Conservation (phyloP, 371 early-diverging fungal species). For the Gilbertella persicaria region DNA sequence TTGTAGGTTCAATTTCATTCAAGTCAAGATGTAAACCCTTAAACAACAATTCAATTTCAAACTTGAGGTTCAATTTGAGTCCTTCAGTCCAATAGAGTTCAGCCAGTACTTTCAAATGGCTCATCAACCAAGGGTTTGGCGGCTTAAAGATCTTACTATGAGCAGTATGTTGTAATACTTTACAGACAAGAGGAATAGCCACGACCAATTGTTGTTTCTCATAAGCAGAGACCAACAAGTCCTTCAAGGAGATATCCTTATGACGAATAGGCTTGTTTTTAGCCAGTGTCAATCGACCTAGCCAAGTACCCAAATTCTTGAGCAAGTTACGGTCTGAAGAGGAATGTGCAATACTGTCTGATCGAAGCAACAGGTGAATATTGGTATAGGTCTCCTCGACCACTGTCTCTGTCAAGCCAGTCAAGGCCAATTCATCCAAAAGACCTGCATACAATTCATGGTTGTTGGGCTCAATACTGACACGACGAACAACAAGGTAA, state of each 20-base stretch:
- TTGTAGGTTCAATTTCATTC: constrained; percentile 81
- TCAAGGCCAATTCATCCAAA: constrained; percentile 67
- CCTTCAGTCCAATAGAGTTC: constrained; percentile 94
- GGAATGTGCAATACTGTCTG: constrained; percentile 84
- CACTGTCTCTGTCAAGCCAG: constrained; percentile 63
- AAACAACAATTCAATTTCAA: constrained; percentile 96
- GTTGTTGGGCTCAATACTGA: constrained; percentile 92
- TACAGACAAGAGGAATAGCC: constrained; percentile 97
- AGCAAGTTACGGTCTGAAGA: constrained; percentile 85
- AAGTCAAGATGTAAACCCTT: constrained; percentile 84
- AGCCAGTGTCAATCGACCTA: constrained; percentile 91
- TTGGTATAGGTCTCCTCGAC: constrained; percentile 87
- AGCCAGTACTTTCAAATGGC: constrained; percentile 84
- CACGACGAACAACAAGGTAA: constrained; percentile 91
- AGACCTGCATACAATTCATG: constrained; percentile 85
- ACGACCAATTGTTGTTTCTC: constrained; percentile 83
- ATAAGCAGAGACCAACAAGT: constrained; percentile 86
- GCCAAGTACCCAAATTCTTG: constrained; percentile 96
- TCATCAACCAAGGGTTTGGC: constrained; percentile 98
- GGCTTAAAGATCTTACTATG: constrained; percentile 88
- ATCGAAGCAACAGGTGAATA: constrained; percentile 81
- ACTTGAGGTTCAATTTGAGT: constrained; percentile 90
- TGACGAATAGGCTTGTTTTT: constrained; percentile 92
- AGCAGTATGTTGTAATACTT: constrained; percentile 86
- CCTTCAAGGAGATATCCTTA: constrained; percentile 92